Evolutionary conservation across 768 basidiomycete species (phyloP), one percentile per base, ranked within the genome.

Genomic region (Boletus reticuloceps): DNA sequence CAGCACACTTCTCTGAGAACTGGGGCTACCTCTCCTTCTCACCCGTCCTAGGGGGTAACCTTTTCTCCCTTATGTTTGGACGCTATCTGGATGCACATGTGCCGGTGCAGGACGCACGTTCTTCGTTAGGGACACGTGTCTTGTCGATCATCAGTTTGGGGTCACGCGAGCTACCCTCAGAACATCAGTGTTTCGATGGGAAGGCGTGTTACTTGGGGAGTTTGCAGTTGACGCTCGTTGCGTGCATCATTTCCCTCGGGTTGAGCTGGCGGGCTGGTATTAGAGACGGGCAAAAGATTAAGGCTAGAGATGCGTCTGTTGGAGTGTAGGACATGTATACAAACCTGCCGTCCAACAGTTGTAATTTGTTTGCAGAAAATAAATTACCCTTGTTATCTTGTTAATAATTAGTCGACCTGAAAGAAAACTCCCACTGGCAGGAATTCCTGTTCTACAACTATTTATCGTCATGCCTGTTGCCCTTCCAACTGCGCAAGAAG

Each of bases 61-160:
- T 94, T 2, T 89, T 93, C 69, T 92, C 91, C n/a, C 61, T 95
- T 49, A 75, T 85, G 42, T 95, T 94, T 62, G 94, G 94, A 6
- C 77, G 75, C 46, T 88, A 91, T 60, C 79, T 94, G 31, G 94
- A 96, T 60, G 77, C 85, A 5, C 89, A 95, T 60, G 81, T 73
- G 6, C 55, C 72, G 1, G 10, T 13, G 5, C 48, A 58, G 13
- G 60, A 53, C 27, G 16, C 40, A 9, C 47, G 6, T n/a, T 37
- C 51, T 31, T 41, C 42, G 0, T 4, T 58, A 5, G 34, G 4
- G 6, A 5, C 37, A 12, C 55, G 51, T 5, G 32, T 12, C 19
- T 44, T 20, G 25, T 54, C 56, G 11, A 22, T 50, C 34, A 12
- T 39, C 16, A 1, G 19, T 22, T 44, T 60, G 14, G 39, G 22